These are phyloP conservation scores for Diaporthe destruens DNA, from an alignment of 2,329 filamentous ascomycete genomes.

Conservation along the genomic window DNA sequence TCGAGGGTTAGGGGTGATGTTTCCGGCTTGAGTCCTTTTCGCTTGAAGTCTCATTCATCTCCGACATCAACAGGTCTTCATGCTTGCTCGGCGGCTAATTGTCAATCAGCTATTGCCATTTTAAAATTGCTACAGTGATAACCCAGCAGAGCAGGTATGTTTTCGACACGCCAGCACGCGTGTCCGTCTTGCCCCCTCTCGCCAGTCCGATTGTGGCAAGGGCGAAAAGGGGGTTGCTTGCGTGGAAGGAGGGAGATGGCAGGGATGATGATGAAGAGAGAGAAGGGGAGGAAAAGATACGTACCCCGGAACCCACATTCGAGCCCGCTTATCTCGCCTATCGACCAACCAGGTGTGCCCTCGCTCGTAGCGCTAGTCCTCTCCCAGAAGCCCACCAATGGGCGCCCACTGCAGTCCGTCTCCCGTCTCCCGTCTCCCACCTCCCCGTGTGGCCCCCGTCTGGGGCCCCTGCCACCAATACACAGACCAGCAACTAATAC, in stretches of 20 bases:
- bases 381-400: constrained; percentile 15
- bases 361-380: constrained; percentile 1
- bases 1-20: background rate
- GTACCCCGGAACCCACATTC: background rate
- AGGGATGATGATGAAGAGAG: background rate
- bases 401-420: background rate
- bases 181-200: background rate
- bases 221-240: constrained; percentile 30
- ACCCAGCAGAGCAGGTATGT: background rate
- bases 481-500: too few relatives aligned
- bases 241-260: constrained; percentile 3
- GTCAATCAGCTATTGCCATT: background rate
- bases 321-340: constrained; percentile 29
- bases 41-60: constrained; percentile 14
- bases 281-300: background rate
- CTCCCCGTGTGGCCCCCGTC: background rate
- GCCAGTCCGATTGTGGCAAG: constrained; percentile 27
- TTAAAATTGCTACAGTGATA: background rate
- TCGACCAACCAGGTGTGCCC: constrained; percentile 5
- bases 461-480: background rate
- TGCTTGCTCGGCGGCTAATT: constrained; percentile 11
- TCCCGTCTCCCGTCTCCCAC: constrained; percentile 4
- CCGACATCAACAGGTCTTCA: constrained; percentile 3
- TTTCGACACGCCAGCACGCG: constrained; percentile 18
- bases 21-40: background rate